phyloP scores from a whole-genome alignment of 305 asterid genomes.

The Rubia tinctorum region DNA sequence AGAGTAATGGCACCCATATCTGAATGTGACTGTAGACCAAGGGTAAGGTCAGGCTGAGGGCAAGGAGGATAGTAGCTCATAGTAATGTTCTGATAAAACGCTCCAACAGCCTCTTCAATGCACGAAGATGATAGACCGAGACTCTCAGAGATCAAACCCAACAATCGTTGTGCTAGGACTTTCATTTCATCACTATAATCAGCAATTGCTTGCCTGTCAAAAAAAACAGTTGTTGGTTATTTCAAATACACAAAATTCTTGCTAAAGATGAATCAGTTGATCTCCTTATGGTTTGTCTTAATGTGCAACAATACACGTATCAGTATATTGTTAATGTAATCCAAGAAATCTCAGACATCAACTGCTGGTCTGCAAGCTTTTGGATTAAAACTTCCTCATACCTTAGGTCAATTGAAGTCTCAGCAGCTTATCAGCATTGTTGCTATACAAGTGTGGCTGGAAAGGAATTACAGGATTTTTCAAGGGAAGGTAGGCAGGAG shows the following conservation, averaged over 20 bases:
- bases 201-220: slow-evolving; percentile 53
- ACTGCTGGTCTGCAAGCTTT: not conserved
- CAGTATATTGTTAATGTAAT: not conserved
- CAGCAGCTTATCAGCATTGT: not conserved
- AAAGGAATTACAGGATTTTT: too few relatives aligned
- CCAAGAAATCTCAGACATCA: not conserved
- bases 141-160: slow-evolving; percentile 66
- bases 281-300: not conserved
- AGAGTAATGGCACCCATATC: slow-evolving; percentile 84
- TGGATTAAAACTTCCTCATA: not conserved
- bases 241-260: not conserved
- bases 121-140: slow-evolving; percentile 52
- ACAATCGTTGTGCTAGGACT: slow-evolving; percentile 56
- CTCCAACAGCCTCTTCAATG: slow-evolving; percentile 66
- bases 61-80: slow-evolving; percentile 88
- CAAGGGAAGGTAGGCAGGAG: too few relatives aligned
- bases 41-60: slow-evolving; percentile 95
- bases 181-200: slow-evolving; percentile 67
- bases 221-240: slow-evolving; percentile 25
- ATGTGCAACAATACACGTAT: not conserved
- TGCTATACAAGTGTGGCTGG: too few relatives aligned
- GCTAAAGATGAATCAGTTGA: not conserved
- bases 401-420: not conserved
- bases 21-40: slow-evolving; percentile 92
- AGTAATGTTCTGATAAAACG: slow-evolving; percentile 81